Base-by-base conservation (phyloP, 352 stramenopile species). In the Blastocystis sp. region DNA sequence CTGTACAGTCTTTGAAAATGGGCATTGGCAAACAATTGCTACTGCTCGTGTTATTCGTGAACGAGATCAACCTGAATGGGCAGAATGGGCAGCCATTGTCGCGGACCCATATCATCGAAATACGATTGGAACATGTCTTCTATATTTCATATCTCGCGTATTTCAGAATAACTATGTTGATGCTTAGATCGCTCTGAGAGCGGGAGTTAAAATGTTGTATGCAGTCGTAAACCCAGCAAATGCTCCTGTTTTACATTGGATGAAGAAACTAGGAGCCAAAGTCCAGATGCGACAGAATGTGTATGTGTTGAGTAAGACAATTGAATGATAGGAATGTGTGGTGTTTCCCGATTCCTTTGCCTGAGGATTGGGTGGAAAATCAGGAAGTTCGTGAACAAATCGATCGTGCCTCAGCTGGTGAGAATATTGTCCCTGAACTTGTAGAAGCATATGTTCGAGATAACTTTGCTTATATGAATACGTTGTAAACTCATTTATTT, bases 21-120 rank as follows among this genome's bases (percentile, higher is more conserved):
- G 71, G 2, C 42, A 83, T 42, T 83, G 71, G 71, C 71, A 54
- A 27, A 83, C 71, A 14, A 63, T 83, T 21, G 71, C 71, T 2
- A 83, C 71, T 21, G 77, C 77, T 29, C 77, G 77, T 19, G 49
- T 51, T 6, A 87, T 87, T 57, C 77, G 65, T 24, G 77, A 87
- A 16, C 35, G 16, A 14, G 77, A 87, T 7, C 12, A 87, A 4
- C 56, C 58, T 19, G 59, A 87, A 35, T 78, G 59, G 77, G 77
- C 77, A 0, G 77, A 87, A 54, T 87, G 77, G 77, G 59, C 77
- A 32, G 77, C 77, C 16, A 87, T 87, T 29, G 77, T 87, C 6
- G 65, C 59, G 11, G 77, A 87, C 43, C 59, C 59, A 9, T 87
- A 87, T 77, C 77, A 87, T 51, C 59, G 77, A 21, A 87, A 87